phyloP scores from a whole-genome alignment of 495 filamentous ascomycete species.

The Cairneyella variabilis region DNA sequence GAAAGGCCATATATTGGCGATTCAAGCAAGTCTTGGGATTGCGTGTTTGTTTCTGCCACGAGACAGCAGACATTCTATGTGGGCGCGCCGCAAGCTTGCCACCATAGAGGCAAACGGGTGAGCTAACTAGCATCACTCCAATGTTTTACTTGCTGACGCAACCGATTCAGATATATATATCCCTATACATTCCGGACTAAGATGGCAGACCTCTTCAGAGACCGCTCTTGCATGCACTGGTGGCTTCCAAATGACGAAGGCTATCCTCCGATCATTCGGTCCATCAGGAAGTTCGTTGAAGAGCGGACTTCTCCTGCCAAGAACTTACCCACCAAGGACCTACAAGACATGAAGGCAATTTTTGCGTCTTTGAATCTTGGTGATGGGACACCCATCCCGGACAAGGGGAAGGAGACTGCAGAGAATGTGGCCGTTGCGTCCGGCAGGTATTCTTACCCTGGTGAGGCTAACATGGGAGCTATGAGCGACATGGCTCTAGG shows the following conservation, averaged over 20 bases:
- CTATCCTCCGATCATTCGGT: slow-evolving; percentile 64
- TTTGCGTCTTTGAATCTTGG: slow-evolving; percentile 40
- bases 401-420: neutral
- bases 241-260: slow-evolving; percentile 84
- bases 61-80: slow-evolving; percentile 70
- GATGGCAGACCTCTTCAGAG: slow-evolving; percentile 68
- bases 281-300: slow-evolving; percentile 71
- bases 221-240: slow-evolving; percentile 68
- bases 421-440: neutral
- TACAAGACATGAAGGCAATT: slow-evolving; percentile 72
- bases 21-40: slow-evolving; percentile 75
- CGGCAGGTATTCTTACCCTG: neutral
- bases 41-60: slow-evolving; percentile 73
- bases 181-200: slow-evolving; percentile 66
- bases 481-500: slow-evolving; percentile 1
- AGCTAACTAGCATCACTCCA: slow-evolving; percentile 26
- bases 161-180: slow-evolving; percentile 67
- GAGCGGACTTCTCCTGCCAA: slow-evolving; percentile 61
- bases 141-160: neutral
- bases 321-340: slow-evolving; percentile 59
- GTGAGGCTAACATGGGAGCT: neutral
- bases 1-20: slow-evolving; percentile 61
- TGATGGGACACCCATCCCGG: slow-evolving; percentile 10
- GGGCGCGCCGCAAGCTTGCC: slow-evolving; percentile 77
- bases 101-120: slow-evolving; percentile 79